A percentile compares a stretch with the other conserved stretches of the same genome.
Evolutionary conservation across 192 early-diverging fungal species (phyloP).

Genomic region (Jimgerdemannia flammicorona): DNA sequence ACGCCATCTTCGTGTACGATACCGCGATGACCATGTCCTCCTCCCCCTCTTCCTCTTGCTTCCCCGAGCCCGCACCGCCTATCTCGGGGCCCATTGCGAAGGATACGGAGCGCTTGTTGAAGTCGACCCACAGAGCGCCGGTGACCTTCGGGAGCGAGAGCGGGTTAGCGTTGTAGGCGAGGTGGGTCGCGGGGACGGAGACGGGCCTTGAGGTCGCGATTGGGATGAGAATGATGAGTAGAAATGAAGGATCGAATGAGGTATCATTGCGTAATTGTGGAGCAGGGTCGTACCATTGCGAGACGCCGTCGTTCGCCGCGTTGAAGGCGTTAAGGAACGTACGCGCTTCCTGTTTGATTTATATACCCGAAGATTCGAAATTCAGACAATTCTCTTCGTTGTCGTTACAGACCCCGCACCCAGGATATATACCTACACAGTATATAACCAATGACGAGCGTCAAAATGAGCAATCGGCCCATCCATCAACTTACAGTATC

Average conservation of each 20-base stretch:
- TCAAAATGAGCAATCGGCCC: too few species aligned
- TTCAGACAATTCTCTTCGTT: too few species aligned
- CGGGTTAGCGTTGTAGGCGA: neutral
- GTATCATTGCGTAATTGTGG: too few species aligned
- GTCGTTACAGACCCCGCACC: too few species aligned
- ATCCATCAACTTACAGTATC: too few species aligned
- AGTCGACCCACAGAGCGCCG: neutral
- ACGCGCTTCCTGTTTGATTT: neutral
- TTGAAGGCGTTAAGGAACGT: neutral
- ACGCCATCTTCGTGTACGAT: neutral
- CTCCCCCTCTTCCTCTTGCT: neutral
- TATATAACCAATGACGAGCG: too few species aligned
- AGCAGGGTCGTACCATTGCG: neutral
- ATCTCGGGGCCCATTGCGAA: neutral
- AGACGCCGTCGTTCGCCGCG: neutral
- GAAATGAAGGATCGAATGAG: too few species aligned
- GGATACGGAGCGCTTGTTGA: neutral
- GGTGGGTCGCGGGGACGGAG: neutral
- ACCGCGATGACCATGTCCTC: neutral
- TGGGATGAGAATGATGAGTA: too few species aligned
- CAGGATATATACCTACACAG: too few species aligned
- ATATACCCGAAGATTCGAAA: too few species aligned
- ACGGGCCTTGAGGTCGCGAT: neutral
- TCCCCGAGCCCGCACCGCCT: too few species aligned
- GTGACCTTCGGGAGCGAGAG: neutral